Conservation (phyloP, 2,329 filamentous ascomycete genomes). For the Sarocladiaceae sp. region DNA sequence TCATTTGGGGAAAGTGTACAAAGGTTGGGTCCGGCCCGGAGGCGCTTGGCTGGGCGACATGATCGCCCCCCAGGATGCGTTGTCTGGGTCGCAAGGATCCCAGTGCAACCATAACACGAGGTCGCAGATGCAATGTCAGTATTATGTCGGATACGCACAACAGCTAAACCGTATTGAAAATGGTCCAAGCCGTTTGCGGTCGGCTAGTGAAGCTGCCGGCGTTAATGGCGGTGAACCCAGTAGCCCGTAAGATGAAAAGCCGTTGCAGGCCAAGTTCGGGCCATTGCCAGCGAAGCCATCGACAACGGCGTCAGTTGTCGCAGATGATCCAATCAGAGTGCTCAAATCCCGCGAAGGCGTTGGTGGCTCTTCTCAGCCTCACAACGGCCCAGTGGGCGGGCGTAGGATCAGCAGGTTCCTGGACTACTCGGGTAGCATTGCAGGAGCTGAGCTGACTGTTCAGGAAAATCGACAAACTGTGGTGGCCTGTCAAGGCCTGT, state of each 20-base stretch:
- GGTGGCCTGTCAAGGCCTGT: background rate
- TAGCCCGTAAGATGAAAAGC: background rate
- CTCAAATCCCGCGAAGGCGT: background rate
- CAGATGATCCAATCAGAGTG: background rate
- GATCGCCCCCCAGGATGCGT: too few species aligned
- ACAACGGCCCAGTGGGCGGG: background rate
- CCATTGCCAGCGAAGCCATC: conserved; percentile 2
- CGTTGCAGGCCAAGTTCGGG: background rate
- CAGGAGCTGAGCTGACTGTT: conserved; percentile 7
- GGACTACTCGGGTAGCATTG: conserved; percentile 2
- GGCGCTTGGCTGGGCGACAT: background rate
- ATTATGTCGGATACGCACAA: too few species aligned
- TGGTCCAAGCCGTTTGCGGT: too few species aligned
- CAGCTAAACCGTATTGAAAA: background rate
- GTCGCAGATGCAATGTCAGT: too few species aligned
- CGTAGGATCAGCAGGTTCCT: conserved; percentile 1
- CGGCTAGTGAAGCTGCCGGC: background rate
- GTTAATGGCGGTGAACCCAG: background rate
- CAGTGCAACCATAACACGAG: conserved; percentile 7
- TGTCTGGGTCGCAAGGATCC: background rate
- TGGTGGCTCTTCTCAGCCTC: conserved; percentile 8
- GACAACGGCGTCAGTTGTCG: background rate
- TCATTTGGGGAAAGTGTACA: too few species aligned
- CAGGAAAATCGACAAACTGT: conserved; percentile 1
- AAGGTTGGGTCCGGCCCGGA: too few species aligned